phyloP scores from a whole-genome alignment of 352 stramenopile genomes.

The Pythium oligandrum region DNA sequence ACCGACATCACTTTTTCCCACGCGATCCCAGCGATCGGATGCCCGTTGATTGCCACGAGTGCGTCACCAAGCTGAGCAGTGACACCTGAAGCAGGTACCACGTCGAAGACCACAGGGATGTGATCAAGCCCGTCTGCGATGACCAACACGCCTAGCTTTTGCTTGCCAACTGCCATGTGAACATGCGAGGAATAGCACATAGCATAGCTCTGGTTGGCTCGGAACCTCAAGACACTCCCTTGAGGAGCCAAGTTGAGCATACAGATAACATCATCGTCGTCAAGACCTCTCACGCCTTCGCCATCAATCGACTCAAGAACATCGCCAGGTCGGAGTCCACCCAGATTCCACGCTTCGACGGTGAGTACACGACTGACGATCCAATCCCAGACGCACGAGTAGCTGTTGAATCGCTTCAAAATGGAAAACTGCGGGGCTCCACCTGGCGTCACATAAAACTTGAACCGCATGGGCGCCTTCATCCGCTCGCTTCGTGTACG shows the following conservation, averaged over 20 bases:
- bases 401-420: too few relatives aligned
- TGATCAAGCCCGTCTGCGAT: slow-evolving; percentile 34
- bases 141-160: slow-evolving; percentile 40
- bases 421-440: slow-evolving; percentile 1
- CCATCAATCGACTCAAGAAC: slow-evolving; percentile 44
- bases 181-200: slow-evolving; percentile 27
- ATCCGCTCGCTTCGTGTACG: too few relatives aligned
- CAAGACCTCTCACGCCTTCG: slow-evolving; percentile 26
- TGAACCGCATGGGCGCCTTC: slow-evolving; percentile 14
- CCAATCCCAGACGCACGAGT: slow-evolving; percentile 2
- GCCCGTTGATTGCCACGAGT: slow-evolving; percentile 43
- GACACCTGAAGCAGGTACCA: slow-evolving; percentile 6
- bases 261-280: slow-evolving; percentile 26
- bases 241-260: slow-evolving; percentile 23
- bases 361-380: slow-evolving; percentile 18
- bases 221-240: slow-evolving; percentile 46
- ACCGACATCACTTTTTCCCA: too few relatives aligned
- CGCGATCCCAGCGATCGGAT: too few relatives aligned
- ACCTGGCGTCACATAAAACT: slow-evolving; percentile 43
- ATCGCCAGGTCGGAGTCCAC: slow-evolving; percentile 47
- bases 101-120: slow-evolving; percentile 44
- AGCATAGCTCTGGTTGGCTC: slow-evolving; percentile 11
- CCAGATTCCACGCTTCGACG: slow-evolving; percentile 29
- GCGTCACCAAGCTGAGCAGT: slow-evolving; percentile 36
- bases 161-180: slow-evolving; percentile 29